Conservation (phyloP, 2,329 filamentous ascomycete genomes). For the Diaporthe destruens region DNA sequence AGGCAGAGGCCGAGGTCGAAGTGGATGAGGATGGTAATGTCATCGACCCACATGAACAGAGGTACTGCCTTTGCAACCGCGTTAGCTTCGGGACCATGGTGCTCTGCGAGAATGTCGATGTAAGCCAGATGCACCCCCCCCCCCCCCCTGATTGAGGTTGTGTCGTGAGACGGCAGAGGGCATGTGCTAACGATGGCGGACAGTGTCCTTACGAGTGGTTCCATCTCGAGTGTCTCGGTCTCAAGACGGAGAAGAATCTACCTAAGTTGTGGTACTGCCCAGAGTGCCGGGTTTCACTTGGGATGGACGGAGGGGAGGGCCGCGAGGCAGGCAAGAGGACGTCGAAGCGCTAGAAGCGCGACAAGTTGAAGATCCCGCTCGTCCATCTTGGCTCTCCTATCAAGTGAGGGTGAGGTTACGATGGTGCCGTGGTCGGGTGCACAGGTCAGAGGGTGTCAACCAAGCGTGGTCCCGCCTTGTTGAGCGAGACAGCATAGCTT, state of each 20-base stretch:
- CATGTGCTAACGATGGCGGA: slow-evolving; percentile 49
- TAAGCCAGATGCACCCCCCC: slow-evolving; percentile 57
- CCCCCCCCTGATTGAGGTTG: background rate
- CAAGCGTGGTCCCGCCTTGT: background rate
- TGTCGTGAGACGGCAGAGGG: background rate
- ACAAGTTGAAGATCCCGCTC: slow-evolving; percentile 2
- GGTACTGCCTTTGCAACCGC: slow-evolving; percentile 83
- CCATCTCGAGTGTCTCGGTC: slow-evolving; percentile 81
- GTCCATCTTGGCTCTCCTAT: slow-evolving; percentile 32
- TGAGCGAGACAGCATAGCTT: too few relatives aligned
- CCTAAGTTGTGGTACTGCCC: slow-evolving; percentile 90
- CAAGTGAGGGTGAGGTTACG: background rate
- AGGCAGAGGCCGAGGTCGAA: slow-evolving; percentile 66
- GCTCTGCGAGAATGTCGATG: slow-evolving; percentile 82
- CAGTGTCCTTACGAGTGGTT: slow-evolving; percentile 89
- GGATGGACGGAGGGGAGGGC: slow-evolving; percentile 70
- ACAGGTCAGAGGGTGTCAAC: too few relatives aligned
- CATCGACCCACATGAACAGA: slow-evolving; percentile 80
- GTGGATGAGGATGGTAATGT: slow-evolving; percentile 76
- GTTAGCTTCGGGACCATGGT: slow-evolving; percentile 89
- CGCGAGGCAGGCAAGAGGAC: slow-evolving; percentile 67
- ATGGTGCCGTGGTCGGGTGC: background rate
- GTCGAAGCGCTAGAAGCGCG: slow-evolving; percentile 58
- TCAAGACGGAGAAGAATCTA: slow-evolving; percentile 75
- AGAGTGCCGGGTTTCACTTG: slow-evolving; percentile 74